phyloP scores from a whole-genome alignment of 345 rosid genomes.

The Rhodamnia argentea region DNA sequence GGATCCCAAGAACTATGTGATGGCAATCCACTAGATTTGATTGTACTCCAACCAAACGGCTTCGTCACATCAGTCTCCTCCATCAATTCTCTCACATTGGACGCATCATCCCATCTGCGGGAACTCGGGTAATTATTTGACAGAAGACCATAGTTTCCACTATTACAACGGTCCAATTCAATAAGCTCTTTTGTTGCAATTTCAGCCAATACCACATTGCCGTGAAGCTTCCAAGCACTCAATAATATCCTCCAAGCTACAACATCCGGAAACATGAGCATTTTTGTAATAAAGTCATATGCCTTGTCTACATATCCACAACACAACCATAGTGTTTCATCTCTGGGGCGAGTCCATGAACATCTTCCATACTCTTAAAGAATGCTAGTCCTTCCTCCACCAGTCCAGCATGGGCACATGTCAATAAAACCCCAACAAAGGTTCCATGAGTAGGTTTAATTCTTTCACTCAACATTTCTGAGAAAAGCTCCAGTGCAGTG shows the following conservation, averaged over 20 bases:
- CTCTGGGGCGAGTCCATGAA: slow-evolving; percentile 42
- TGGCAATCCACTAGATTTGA: slow-evolving; percentile 12
- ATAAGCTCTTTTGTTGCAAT: slow-evolving; percentile 33
- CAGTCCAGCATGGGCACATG: slow-evolving; percentile 49
- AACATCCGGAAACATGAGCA: slow-evolving; percentile 36
- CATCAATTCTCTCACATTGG: slow-evolving; percentile 32
- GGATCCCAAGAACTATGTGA: background rate
- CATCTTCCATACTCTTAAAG: slow-evolving; percentile 35
- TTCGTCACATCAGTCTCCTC: slow-evolving; percentile 29
- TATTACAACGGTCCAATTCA: slow-evolving; percentile 38
- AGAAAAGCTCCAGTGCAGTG: slow-evolving; percentile 29
- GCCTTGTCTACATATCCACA: slow-evolving; percentile 53
- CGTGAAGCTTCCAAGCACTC: slow-evolving; percentile 53
- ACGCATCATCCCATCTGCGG: slow-evolving; percentile 50
- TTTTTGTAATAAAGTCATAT: slow-evolving; percentile 33
- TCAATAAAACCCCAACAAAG: slow-evolving; percentile 39
- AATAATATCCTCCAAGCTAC: slow-evolving; percentile 57
- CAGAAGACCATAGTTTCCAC: slow-evolving; percentile 53
- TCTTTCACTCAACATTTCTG: slow-evolving; percentile 30
- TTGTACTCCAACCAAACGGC: slow-evolving; percentile 38
- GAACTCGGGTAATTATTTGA: slow-evolving; percentile 47
- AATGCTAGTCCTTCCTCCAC: slow-evolving; percentile 33
- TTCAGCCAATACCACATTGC: slow-evolving; percentile 42
- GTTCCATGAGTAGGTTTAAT: slow-evolving; percentile 34
- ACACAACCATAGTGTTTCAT: slow-evolving; percentile 62